Percentiles rank a stretch among this genome's conserved stretches.
phyloP scores from a whole-genome alignment of 495 filamentous ascomycete species.

The Penicilliopsis zonata region DNA sequence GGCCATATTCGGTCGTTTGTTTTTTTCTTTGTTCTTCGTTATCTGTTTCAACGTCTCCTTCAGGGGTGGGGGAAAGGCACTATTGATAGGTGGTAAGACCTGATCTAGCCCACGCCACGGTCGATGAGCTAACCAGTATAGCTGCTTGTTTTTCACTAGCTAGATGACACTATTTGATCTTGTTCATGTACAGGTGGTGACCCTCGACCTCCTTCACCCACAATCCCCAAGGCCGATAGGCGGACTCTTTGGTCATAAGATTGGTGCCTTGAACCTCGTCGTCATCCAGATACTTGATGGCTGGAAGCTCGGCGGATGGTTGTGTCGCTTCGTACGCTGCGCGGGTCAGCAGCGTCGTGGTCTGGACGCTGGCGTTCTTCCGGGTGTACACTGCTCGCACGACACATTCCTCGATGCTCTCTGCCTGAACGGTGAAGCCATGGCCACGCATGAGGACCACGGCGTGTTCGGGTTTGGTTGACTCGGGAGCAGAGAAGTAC shows the following conservation, averaged over 20 bases:
- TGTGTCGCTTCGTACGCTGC: no score
- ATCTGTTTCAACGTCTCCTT: no score
- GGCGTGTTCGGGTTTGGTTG: conserved; percentile 11
- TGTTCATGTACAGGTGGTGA: conserved; percentile 19
- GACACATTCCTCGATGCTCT: conserved; percentile 25
- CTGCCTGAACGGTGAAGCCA: conserved; percentile 30
- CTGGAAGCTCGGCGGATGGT: no score
- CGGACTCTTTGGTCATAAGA: conserved; percentile 12
- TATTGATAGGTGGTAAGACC: no score
- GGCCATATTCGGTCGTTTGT: no score
- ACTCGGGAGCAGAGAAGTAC: conserved; percentile 6
- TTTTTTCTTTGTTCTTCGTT: no score
- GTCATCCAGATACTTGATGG: conserved; percentile 13
- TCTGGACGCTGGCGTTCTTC: conserved; percentile 30
- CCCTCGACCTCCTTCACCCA: conserved; percentile 30
- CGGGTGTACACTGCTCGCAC: conserved; percentile 33
- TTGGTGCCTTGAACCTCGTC: conserved; percentile 11
- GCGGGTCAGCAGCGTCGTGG: no score
- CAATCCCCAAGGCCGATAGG: conserved; percentile 24
- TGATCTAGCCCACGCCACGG: no score
- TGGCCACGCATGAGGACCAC: conserved; percentile 38
- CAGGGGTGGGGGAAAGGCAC: no score
- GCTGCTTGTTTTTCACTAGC: no score
- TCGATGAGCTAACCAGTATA: no score
- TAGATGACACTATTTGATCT: no score